Evolutionary conservation across 2,329 filamentous ascomycete genomes (phyloP).

Genomic region (Colletotrichum theobromicola): DNA sequence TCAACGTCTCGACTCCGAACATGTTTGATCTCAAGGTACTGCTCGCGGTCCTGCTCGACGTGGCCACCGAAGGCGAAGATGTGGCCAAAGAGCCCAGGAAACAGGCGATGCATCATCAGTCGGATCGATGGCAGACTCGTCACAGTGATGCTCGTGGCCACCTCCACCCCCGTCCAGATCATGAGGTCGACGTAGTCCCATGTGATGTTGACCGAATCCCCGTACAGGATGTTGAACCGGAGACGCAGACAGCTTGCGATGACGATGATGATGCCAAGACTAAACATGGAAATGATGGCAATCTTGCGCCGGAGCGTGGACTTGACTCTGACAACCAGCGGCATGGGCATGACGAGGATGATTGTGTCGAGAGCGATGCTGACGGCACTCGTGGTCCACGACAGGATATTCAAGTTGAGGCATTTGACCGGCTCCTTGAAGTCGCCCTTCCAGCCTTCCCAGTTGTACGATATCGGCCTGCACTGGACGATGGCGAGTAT

Average conservation of each 20-base stretch:
- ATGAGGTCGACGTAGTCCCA: constrained; percentile 45
- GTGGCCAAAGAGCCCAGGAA: not conserved
- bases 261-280: constrained; percentile 44
- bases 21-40: not conserved
- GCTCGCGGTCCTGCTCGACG: not conserved
- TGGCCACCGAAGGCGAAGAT: constrained; percentile 11
- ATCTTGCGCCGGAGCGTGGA: constrained; percentile 46
- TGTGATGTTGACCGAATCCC: constrained; percentile 37
- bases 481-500: not conserved
- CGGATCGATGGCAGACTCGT: constrained; percentile 45
- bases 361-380: constrained; percentile 50
- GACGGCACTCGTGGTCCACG: constrained; percentile 25
- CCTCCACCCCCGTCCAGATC: constrained; percentile 47
- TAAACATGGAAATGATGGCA: constrained; percentile 48
- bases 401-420: not conserved
- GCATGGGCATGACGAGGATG: constrained; percentile 48
- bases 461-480: constrained; percentile 4
- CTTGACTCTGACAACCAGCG: constrained; percentile 41
- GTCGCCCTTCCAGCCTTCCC: constrained; percentile 10
- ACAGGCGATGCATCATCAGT: constrained; percentile 26
- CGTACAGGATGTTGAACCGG: constrained; percentile 35
- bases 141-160: constrained; percentile 43
- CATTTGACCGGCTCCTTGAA: not conserved
- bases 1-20: not conserved
- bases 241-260: constrained; percentile 39